Evolutionary conservation across 345 rosid genomes (phyloP), one percentile per base, ranked within the genome.

Genomic region (Kernera saxatilis): DNA sequence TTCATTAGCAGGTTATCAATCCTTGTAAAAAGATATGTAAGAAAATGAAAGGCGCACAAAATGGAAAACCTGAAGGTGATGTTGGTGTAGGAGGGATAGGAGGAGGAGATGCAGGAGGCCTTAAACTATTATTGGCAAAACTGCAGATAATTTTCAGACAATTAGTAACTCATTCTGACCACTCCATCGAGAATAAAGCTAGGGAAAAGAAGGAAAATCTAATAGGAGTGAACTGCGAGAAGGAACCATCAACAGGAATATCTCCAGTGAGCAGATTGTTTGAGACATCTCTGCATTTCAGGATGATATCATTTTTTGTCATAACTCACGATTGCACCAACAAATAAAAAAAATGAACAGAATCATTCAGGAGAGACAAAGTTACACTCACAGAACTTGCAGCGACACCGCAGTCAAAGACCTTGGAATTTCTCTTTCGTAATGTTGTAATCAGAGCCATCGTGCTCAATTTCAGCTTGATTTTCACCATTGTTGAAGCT

Each of bases 251-350:
- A 58, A 77, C 70, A 5, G 97, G 98, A 79, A 81, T 51, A 55
- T 78, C 82, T 80, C 98, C 98, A 3, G 1, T 32, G 36, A 93
- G 90, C 1, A 0, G 0, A 77, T 93, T 90, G 78, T 86, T 79
- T 36, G 98, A 91, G 75, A 93, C 84, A 85, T 93, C 92, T 70
- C 97, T 93, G 83, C 73, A 86, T 79, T 70, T 81, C 52, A 79
- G 12, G 52, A 64, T 19, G 27, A 51, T 51, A 39, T 29, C 29
- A 44, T n/a, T 51, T 5, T 35, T 77, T 11, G 58, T 48, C 41
- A 68, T 51, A 27, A 49, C 32, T 11, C 67, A 49, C 18, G 27
- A 52, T 41, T 53, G 8, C 35, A 56, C 6, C 64, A 69, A 61
- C 39, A 13, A 2, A 40, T 49, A 36, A n/a, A 4, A 8, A 23